Conservation (phyloP, 139 green algal species). For the Desmodesmus armatus region DNA sequence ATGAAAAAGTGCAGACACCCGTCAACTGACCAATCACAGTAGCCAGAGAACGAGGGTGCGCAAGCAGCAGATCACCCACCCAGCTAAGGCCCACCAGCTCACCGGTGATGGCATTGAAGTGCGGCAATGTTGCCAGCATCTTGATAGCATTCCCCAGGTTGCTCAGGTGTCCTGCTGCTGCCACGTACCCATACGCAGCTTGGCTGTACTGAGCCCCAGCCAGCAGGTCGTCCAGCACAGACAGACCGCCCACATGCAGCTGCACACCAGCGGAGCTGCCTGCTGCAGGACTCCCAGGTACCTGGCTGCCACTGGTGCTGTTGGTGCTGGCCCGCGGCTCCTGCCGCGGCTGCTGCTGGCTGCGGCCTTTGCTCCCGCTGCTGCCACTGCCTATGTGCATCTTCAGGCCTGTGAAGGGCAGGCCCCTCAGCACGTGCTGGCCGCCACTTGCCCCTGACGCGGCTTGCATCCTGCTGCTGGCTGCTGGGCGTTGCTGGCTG, state of each 20-base stretch:
- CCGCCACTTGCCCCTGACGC: neutral
- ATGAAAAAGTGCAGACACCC: neutral
- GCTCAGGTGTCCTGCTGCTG: constrained; percentile 56
- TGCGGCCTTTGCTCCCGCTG: neutral
- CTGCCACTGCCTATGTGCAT: constrained; percentile 4
- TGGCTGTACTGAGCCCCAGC: constrained; percentile 55
- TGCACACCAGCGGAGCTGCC: constrained; percentile 28
- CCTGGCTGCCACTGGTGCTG: neutral
- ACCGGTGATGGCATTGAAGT: constrained; percentile 73
- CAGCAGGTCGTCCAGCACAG: constrained; percentile 56
- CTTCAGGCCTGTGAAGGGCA: neutral
- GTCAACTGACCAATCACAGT: neutral
- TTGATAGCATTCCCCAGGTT: constrained; percentile 49
- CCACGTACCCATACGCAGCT: constrained; percentile 71
- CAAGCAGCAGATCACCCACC: neutral
- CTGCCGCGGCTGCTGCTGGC: neutral
- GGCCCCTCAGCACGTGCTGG: constrained; percentile 12
- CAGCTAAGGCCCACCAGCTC: neutral
- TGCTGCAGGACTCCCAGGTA: neutral
- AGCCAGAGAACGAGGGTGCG: neutral
- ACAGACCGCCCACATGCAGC: constrained; percentile 1
- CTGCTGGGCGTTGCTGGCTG: no score
- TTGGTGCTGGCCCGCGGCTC: neutral
- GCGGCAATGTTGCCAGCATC: constrained; percentile 53
- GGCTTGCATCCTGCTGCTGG: neutral